Percentiles rank a stretch among this genome's conserved stretches.
These are phyloP conservation scores for Ogataea polymorpha DNA, from an alignment of 805 yeast species.

Conservation along the genomic window DNA sequence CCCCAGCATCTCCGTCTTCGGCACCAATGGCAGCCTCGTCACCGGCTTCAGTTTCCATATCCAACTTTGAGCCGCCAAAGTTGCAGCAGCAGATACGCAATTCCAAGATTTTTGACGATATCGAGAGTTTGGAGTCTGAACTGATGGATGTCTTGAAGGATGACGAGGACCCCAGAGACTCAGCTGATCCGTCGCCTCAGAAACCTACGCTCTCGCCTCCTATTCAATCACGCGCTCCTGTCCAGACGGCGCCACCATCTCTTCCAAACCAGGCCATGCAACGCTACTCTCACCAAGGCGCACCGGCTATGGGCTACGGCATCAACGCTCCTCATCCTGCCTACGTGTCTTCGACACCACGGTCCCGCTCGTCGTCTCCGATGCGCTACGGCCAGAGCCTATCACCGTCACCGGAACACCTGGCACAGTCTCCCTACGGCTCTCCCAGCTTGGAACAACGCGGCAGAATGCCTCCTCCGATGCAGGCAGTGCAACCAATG, in stretches of 20 bases:
- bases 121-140: constrained; percentile 29
- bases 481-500: constrained; percentile 5
- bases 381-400: constrained; percentile 4
- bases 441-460: constrained; percentile 14
- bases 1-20: neutral
- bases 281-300: neutral
- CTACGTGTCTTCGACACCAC: constrained; percentile 1
- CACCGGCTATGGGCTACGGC: neutral
- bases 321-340: constrained; percentile 1
- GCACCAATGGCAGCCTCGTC: constrained; percentile 1
- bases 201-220: neutral
- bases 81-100: constrained; percentile 16
- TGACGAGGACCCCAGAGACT: neutral
- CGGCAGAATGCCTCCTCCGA: constrained; percentile 3
- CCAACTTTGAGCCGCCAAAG: constrained; percentile 5
- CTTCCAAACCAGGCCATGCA: neutral
- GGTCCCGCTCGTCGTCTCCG: constrained; percentile 8
- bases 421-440: constrained; percentile 6
- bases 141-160: constrained; percentile 23
- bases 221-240: constrained; percentile 3
- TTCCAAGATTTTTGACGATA: constrained; percentile 26
- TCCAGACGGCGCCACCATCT: neutral
- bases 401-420: constrained; percentile 6
- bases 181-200: neutral
- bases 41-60: neutral